Evolutionary conservation across 1,284 basidiomycete species (phyloP).

Genomic region (Cystobasidium pallidum): DNA sequence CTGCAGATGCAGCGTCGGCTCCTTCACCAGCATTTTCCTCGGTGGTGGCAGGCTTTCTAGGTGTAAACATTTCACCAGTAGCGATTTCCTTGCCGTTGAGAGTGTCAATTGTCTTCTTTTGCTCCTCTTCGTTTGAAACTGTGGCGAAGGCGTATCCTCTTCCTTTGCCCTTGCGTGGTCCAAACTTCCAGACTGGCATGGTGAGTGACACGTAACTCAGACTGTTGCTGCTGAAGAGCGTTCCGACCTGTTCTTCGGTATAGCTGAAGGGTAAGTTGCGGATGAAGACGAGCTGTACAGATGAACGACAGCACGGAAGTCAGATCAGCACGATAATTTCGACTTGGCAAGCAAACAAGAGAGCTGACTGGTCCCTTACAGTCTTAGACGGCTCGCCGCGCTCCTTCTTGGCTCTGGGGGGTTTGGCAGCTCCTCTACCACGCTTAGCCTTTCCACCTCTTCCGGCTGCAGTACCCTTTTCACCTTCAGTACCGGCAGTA

Average conservation of each 20-base stretch:
- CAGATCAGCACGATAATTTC: too few relatives aligned
- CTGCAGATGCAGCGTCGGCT: not conserved
- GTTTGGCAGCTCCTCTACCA: constrained; percentile 18
- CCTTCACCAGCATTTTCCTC: constrained; percentile 10
- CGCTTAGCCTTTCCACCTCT: constrained; percentile 31
- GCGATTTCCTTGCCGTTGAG: constrained; percentile 46
- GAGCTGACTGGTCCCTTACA: too few relatives aligned
- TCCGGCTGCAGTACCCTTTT: constrained; percentile 10
- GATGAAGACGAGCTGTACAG: constrained; percentile 46
- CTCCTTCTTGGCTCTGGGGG: constrained; percentile 44
- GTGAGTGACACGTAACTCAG: constrained; percentile 23
- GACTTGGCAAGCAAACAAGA: too few relatives aligned
- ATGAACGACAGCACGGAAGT: not conserved
- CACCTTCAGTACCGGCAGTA: constrained; percentile 7
- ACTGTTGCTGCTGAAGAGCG: constrained; percentile 30
- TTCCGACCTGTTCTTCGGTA: constrained; percentile 44
- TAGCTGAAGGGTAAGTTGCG: constrained; percentile 47
- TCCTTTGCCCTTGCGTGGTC: constrained; percentile 43
- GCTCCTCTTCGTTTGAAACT: constrained; percentile 46
- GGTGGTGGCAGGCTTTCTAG: constrained; percentile 11
- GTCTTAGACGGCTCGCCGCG: constrained; percentile 43
- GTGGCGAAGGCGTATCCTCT: constrained; percentile 50
- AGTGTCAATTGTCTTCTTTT: constrained; percentile 48
- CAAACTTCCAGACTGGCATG: constrained; percentile 47
- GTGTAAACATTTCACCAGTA: constrained; percentile 11